phyloP scores from a whole-genome alignment of 2,329 filamentous ascomycete genomes.

The Nemania sp. region DNA sequence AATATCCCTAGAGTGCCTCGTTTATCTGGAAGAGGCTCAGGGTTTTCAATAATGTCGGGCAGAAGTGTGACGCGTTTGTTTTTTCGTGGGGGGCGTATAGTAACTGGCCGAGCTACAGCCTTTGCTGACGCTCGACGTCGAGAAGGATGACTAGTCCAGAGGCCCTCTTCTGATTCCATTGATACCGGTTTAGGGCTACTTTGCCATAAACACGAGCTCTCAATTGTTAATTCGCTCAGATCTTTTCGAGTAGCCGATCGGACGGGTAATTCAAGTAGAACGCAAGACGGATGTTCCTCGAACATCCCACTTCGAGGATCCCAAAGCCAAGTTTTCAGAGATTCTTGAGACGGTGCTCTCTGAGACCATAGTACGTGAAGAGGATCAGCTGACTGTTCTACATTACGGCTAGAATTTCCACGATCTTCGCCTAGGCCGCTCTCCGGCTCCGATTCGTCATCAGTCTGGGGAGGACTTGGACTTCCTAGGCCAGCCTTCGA shows the following conservation, averaged over 20 bases:
- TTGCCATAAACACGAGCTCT: constrained; percentile 48
- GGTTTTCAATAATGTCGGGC: constrained; percentile 67
- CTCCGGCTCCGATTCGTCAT: constrained; percentile 52
- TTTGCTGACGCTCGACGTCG: constrained; percentile 18
- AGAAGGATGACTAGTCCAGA: constrained; percentile 34
- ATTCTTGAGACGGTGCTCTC: constrained; percentile 11
- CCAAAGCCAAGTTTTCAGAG: constrained; percentile 33
- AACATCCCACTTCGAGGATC: constrained; percentile 12
- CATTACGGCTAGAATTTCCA: constrained; percentile 17
- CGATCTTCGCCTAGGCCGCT: constrained; percentile 31
- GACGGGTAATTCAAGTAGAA: constrained; percentile 41
- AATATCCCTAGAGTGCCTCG: constrained; percentile 66
- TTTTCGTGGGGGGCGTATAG: constrained; percentile 58
- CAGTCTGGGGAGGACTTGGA: constrained; percentile 60
- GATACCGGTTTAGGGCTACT: constrained; percentile 25
- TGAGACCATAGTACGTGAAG: constrained; percentile 33
- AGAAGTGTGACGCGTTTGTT: constrained; percentile 62
- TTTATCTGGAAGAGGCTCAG: constrained; percentile 61
- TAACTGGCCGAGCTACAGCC: constrained; percentile 49
- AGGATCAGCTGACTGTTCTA: constrained; percentile 14
- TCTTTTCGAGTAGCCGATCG: constrained; percentile 45
- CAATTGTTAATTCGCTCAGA: constrained; percentile 41
- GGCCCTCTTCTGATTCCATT: constrained; percentile 15
- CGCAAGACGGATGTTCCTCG: constrained; percentile 3
- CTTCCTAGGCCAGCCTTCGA: constrained; percentile 51